phyloP scores from a whole-genome alignment of 768 basidiomycete genomes.

The Mycena indigotica region DNA sequence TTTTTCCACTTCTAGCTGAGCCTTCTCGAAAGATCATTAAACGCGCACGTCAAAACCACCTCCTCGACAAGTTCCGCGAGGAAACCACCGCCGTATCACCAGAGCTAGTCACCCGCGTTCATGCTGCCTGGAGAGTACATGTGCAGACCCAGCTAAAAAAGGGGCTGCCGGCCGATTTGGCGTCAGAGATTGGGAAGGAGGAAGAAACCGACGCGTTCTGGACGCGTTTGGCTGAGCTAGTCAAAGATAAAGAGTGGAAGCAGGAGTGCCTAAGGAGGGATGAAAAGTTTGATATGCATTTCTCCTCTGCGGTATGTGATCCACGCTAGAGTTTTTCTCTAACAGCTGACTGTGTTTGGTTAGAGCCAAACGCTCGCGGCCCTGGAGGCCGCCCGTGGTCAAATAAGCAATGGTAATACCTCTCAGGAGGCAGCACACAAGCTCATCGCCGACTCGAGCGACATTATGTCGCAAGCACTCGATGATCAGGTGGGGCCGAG shows the following conservation, averaged over 20 bases:
- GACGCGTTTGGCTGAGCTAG: constrained; percentile 52
- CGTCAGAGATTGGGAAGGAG: constrained; percentile 51
- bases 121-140: constrained; percentile 67
- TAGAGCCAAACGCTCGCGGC: constrained; percentile 57
- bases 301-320: constrained; percentile 69
- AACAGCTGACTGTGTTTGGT: constrained; percentile 21
- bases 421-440: constrained; percentile 48
- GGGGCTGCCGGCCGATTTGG: constrained; percentile 56
- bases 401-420: constrained; percentile 43
- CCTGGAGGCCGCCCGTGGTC: constrained; percentile 49
- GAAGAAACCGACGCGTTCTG: constrained; percentile 58
- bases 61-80: constrained; percentile 62
- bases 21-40: constrained; percentile 76
- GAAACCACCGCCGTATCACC: constrained; percentile 57
- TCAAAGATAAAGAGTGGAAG: constrained; percentile 64
- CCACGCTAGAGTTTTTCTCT: constrained; percentile 17
- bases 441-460: constrained; percentile 74
- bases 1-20: constrained; percentile 23
- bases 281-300: constrained; percentile 92
- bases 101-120: constrained; percentile 57
- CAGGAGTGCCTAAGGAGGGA: constrained; percentile 72
- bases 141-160: constrained; percentile 64
- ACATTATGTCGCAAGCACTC: constrained; percentile 71
- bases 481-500: constrained; percentile 67
- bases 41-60: constrained; percentile 80